Evolutionary conservation across 2,329 filamentous ascomycete genomes (phyloP), one percentile per base, ranked within the genome.

Genomic region (Ascosphaera apis): DNA sequence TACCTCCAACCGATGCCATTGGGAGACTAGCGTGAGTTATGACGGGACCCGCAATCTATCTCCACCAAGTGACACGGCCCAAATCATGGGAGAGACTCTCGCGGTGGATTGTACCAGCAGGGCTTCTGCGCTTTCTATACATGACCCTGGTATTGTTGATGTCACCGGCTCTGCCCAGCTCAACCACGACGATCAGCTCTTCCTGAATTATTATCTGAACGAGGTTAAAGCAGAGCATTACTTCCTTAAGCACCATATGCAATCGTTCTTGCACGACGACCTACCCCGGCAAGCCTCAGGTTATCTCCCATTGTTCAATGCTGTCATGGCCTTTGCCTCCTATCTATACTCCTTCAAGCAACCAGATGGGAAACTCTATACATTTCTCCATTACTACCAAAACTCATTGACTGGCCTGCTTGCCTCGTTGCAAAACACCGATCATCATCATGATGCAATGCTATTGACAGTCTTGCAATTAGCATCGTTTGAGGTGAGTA

Each of bases 311-410:
- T 61, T 95, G 8, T 65, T 93, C 3, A 83, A 92, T 51, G 83
- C 84, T 1, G 59, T 93, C 3, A 78, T 84, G 7, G 82, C 78
- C 0, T 95, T 93, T 51, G 67, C 86, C 8, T 80, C 84, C 0
- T 95, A 93, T 48, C 82, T 91, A 45, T 67, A 76, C 44, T 78
- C 78, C 1, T 53, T 93, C 34, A 65, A 66, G 28, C 70, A 75
- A 34, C 69, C 76, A 1, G 61, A 73, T 34, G 80, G 78, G 15
- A 74, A 73, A 43, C 72, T 95, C 17, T 67, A 77, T 41, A 73
- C 77, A 36, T 95, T 95, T 46, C 62, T 95, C 18, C 69, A 73
- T 39, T 92, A 91, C 48, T 93, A 95, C 59, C 84, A 92, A 53
- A 76, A 72, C 49, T 84, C 86, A 7, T 76, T 98, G 18, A 76